Percentiles rank a stretch among this genome's conserved stretches.
Conservation (phyloP, 2,329 filamentous ascomycete genomes). For the Sphaerostilbella broomeana region DNA sequence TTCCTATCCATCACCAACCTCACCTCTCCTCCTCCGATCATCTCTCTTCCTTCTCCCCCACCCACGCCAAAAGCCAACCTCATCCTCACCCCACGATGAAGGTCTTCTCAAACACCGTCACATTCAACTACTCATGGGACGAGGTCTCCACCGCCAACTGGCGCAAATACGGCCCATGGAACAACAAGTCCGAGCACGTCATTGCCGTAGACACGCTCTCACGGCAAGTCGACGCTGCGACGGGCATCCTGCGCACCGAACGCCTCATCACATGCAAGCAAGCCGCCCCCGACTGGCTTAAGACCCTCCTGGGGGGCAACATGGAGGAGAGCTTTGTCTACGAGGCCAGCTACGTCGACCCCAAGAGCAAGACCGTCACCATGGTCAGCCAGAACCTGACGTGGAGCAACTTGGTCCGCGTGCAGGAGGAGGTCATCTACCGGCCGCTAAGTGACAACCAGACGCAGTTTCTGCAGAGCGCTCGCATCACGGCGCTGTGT, state of each 20-base stretch:
- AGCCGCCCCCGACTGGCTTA: slow-evolving; percentile 70
- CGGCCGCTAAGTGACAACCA: slow-evolving; percentile 50
- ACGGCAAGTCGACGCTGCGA: slow-evolving; percentile 51
- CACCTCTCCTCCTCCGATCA: slow-evolving; percentile 1
- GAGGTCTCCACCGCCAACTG: slow-evolving; percentile 97
- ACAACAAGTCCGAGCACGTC: slow-evolving; percentile 96
- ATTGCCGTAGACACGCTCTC: slow-evolving; percentile 89
- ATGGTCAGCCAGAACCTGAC: slow-evolving; percentile 97
- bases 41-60: not conserved
- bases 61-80: not conserved
- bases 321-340: slow-evolving; percentile 82
- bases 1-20: not conserved
- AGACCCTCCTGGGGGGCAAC: slow-evolving; percentile 65
- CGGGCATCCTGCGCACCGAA: slow-evolving; percentile 55
- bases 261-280: slow-evolving; percentile 58
- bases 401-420: slow-evolving; percentile 80
- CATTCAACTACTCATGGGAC: slow-evolving; percentile 97
- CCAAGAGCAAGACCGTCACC: slow-evolving; percentile 73
- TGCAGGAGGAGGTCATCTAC: slow-evolving; percentile 91
- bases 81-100: slow-evolving; percentile 59
- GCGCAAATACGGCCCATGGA: slow-evolving; percentile 98
- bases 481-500: slow-evolving; percentile 87
- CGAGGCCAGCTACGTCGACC: slow-evolving; percentile 94
- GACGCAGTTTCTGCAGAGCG: slow-evolving; percentile 83
- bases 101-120: slow-evolving; percentile 84